Percentiles rank a stretch among this genome's conserved stretches.
These are phyloP conservation scores for Paratrypanosoma confusum DNA, from an alignment of 208 protist genomes.

Conservation along the genomic window DNA sequence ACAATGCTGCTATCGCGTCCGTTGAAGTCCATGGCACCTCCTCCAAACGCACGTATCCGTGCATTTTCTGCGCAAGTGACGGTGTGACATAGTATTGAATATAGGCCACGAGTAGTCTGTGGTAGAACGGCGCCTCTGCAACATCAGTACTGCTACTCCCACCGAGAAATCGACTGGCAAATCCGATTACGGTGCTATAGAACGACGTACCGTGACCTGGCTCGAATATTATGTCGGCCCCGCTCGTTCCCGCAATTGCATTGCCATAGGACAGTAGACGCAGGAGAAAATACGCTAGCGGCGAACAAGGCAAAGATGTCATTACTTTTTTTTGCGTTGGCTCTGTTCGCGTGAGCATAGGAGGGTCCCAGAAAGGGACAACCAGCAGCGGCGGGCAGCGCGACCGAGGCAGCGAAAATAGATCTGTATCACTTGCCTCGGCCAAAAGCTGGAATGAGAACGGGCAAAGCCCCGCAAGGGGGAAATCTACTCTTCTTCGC, in stretches of 20 bases:
- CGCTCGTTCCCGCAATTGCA: constrained; percentile 10
- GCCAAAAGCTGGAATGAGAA: constrained; percentile 46
- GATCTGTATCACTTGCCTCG: constrained; percentile 35
- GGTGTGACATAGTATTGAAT: constrained; percentile 41
- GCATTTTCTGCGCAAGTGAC: constrained; percentile 11
- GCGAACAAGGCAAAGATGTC: constrained; percentile 62
- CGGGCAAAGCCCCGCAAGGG: constrained; percentile 36
- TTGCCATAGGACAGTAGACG: constrained; percentile 48
- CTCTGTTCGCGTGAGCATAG: constrained; percentile 59
- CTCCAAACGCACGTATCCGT: constrained; percentile 13
- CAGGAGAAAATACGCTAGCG: constrained; percentile 65
- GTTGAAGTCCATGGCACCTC: constrained; percentile 32
- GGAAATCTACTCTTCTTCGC: constrained; percentile 29
- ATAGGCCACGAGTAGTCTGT: constrained; percentile 29
- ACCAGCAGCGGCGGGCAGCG: constrained; percentile 41
- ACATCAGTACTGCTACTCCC: background rate
- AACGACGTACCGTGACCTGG: background rate
- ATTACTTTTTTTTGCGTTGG: constrained; percentile 32
- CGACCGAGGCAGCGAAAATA: constrained; percentile 34
- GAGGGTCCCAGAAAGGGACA: constrained; percentile 74
- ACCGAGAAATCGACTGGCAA: background rate
- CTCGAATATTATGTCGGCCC: constrained; percentile 6
- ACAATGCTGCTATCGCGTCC: constrained; percentile 21
- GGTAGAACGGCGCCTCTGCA: constrained; percentile 37
- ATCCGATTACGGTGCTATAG: background rate